Conservation (phyloP, 2,329 filamentous ascomycete genomes). For the Nothomitra cinnamomea region DNA sequence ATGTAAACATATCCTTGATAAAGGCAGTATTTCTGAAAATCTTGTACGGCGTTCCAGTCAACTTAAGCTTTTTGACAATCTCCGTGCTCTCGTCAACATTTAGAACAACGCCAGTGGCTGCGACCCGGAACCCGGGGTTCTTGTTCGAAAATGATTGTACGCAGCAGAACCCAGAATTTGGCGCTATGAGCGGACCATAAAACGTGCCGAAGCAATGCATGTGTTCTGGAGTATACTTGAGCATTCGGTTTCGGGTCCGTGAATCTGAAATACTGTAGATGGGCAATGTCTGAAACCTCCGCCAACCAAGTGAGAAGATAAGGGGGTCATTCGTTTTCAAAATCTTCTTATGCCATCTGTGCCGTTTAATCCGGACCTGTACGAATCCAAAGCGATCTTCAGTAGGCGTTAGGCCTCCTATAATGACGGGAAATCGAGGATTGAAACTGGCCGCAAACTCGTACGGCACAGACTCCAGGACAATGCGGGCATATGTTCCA, state of each 20-base stretch:
- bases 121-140: slow-evolving; percentile 81
- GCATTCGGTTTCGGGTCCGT: slow-evolving; percentile 84
- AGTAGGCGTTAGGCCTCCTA: slow-evolving; percentile 82
- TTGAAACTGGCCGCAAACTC: slow-evolving; percentile 80
- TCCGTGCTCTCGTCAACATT: slow-evolving; percentile 91
- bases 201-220: slow-evolving; percentile 98
- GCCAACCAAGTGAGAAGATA: slow-evolving; percentile 93
- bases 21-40: slow-evolving; percentile 99
- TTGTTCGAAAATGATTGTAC: slow-evolving; percentile 76
- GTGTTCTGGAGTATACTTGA: slow-evolving; percentile 97
- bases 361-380: slow-evolving; percentile 89
- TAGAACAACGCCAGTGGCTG: slow-evolving; percentile 83
- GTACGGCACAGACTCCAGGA: slow-evolving; percentile 74
- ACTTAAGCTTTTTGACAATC: slow-evolving; percentile 98
- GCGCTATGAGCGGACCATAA: slow-evolving; percentile 85
- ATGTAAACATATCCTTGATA: slow-evolving; percentile 96
- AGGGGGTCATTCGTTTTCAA: slow-evolving; percentile 95
- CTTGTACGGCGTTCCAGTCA: slow-evolving; percentile 86
- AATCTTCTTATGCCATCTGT: slow-evolving; percentile 98
- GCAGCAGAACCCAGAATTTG: slow-evolving; percentile 89
- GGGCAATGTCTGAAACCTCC: slow-evolving; percentile 80
- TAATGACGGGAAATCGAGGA: slow-evolving; percentile 63
- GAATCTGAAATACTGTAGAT: slow-evolving; percentile 94
- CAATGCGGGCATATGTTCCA: slow-evolving; percentile 82
- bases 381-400: slow-evolving; percentile 94